phyloP scores from a whole-genome alignment of 2,329 filamentous ascomycete species.

The Camptophora hylomeconis region DNA sequence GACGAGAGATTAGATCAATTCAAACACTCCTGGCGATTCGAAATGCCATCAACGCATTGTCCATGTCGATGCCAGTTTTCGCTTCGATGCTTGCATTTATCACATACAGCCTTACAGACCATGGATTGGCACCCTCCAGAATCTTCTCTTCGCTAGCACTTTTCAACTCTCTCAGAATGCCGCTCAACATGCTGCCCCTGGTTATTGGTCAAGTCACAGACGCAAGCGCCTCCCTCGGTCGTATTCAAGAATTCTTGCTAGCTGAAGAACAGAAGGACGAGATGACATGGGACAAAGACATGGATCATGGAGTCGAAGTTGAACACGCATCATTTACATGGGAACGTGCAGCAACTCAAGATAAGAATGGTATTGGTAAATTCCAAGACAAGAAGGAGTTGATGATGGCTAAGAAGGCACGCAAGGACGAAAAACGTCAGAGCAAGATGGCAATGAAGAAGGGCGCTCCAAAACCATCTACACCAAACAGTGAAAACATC shows the following conservation, averaged over 20 bases:
- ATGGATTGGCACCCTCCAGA: conserved; percentile 51
- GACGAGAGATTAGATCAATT: conserved; percentile 67
- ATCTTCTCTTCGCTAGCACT: conserved; percentile 88
- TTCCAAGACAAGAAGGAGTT: conserved; percentile 22
- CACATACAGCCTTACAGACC: conserved; percentile 53
- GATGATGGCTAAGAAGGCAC: conserved; percentile 26
- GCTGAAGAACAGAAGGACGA: conserved; percentile 75
- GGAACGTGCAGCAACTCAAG: conserved; percentile 42
- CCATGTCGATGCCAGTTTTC: conserved; percentile 77
- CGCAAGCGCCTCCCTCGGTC: conserved; percentile 69
- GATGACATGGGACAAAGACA: conserved; percentile 41
- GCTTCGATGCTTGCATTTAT: conserved; percentile 94
- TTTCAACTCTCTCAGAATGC: conserved; percentile 84
- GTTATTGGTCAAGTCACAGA: conserved; percentile 84
- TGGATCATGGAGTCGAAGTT: conserved; percentile 51
- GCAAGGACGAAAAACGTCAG: conserved; percentile 29
- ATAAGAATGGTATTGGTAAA: conserved; percentile 16
- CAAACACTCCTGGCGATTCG: conserved; percentile 71
- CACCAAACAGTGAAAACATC: conserved; percentile 16
- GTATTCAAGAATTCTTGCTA: conserved; percentile 77
- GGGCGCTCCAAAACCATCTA: conserved; percentile 13
- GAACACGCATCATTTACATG: conserved; percentile 70
- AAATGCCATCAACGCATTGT: conserved; percentile 72
- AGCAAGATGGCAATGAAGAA: conserved; percentile 19
- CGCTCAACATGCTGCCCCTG: conserved; percentile 75